Base-by-base conservation (phyloP, 176 grass and related monocot species). In the Ananas comosus region DNA sequence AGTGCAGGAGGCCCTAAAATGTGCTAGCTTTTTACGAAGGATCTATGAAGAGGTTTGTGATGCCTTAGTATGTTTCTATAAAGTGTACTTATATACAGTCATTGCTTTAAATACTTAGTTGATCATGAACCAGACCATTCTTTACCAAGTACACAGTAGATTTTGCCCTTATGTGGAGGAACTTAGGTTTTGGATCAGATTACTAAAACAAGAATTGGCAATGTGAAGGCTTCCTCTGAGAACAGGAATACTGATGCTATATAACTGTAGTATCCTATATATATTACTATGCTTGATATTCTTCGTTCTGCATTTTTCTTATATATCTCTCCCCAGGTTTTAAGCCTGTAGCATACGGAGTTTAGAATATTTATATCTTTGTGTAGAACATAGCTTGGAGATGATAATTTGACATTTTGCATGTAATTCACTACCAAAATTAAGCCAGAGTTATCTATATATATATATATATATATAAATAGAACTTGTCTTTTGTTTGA, bases 11-110 rank as follows among this genome's bases (percentile, higher is more conserved):
- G 80, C 82, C 57, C 51, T 88, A 71, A 90, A 92, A 83, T 97
- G 89, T 77, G 89, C 86, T 67, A 85, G 82, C 42, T 88, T 92
- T 83, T 89, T 97, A 27, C 77, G 86, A 76, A 89, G 94, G 71
- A 97, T 97, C 66, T 97, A 92, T 80, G 89, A 97, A 83, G 93
- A 97, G 93, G 93, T 97, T 74, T 74, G 82, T 68, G 3, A 77
- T 83, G 65, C 13, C 73, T 74, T 52, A 70, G 28, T 50, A 68
- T 25, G 21, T 0, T 77, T 25, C 66, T 81, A 68, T 71, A 49
- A 65, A 69, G 76, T 65, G 47, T 11, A 10, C 76, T 69, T 74
- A 77, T 18, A 33, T 77, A 48, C 11, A 76, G 27, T 70, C 51
- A 23, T 50, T 47, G 11, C 16, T 64, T 9, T 53, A 25, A 9